phyloP scores from a whole-genome alignment of 1,284 basidiomycete genomes.

The Sanghuangporus weigelae region DNA sequence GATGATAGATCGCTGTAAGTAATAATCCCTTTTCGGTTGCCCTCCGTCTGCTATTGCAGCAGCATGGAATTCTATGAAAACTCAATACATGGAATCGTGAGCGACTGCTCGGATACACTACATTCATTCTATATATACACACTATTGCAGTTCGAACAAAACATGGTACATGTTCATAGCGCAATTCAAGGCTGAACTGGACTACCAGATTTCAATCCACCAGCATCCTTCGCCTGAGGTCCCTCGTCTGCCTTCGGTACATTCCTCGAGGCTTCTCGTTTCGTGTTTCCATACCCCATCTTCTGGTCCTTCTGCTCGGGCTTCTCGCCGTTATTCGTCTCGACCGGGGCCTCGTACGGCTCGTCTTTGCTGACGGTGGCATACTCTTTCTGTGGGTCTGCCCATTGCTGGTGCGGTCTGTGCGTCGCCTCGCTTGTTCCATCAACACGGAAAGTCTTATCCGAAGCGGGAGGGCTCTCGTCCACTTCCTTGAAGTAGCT shows the following conservation, averaged over 20 bases:
- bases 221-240: constrained; percentile 7
- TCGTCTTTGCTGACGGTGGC: constrained; percentile 16
- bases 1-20: no score
- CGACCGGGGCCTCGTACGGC: constrained; percentile 12
- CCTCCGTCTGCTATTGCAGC: no score
- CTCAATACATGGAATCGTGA: no score
- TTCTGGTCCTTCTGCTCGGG: constrained; percentile 12
- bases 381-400: constrained; percentile 15
- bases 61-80: no score
- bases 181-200: neutral
- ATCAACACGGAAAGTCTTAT: constrained; percentile 11
- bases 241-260: constrained; percentile 2
- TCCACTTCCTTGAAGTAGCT: constrained; percentile 17
- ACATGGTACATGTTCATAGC: no score
- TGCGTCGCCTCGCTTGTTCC: constrained; percentile 6
- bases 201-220: neutral
- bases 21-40: no score
- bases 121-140: no score
- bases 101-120: no score
- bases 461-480: constrained; percentile 6
- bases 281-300: constrained; percentile 13
- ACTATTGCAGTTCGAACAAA: no score
- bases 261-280: neutral
- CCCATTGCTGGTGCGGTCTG: constrained; percentile 16
- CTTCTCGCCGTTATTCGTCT: constrained; percentile 5